Evolutionary conservation across 441 rosid species (phyloP).

Genomic region (Arabidopsis hybrid): DNA sequence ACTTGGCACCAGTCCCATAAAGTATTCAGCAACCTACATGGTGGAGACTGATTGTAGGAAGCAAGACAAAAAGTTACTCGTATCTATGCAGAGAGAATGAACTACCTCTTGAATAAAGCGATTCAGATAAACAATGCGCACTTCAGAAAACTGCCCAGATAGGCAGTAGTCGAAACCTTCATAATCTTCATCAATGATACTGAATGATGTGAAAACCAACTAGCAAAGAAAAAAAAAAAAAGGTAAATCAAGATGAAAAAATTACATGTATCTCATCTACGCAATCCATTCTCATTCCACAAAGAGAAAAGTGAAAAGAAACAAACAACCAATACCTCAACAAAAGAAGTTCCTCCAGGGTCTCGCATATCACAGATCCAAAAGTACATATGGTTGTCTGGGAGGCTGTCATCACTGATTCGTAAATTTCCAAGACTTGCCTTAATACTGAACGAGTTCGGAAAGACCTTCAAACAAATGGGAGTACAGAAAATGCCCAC

Average conservation of each 20-base stretch:
- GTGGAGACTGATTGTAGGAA: slow-evolving; percentile 47
- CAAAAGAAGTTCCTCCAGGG: slow-evolving; percentile 98
- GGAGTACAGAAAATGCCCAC: slow-evolving; percentile 37
- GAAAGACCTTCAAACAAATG: slow-evolving; percentile 74
- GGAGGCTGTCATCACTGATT: slow-evolving; percentile 98
- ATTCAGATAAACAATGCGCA: slow-evolving; percentile 91
- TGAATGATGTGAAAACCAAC: slow-evolving; percentile 92
- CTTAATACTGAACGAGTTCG: slow-evolving; percentile 89
- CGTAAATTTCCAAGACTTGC: slow-evolving; percentile 95
- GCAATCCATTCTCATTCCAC: slow-evolving; percentile 21
- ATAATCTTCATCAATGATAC: slow-evolving; percentile 83
- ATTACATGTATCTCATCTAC: slow-evolving; percentile 1
- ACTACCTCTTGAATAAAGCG: slow-evolving; percentile 99
- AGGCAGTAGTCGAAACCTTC: slow-evolving; percentile 93
- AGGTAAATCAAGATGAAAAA: slow-evolving; percentile 18
- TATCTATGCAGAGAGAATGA: slow-evolving; percentile 33
- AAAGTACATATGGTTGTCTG: slow-evolving; percentile 80
- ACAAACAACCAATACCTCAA: slow-evolving; percentile 66
- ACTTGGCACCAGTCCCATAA: slow-evolving; percentile 90
- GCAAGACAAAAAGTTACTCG: slow-evolving; percentile 36
- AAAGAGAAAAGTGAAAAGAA: slow-evolving; percentile 29
- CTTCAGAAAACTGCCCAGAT: slow-evolving; percentile 97
- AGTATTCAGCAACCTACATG: slow-evolving; percentile 82
- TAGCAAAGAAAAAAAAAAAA: slow-evolving; percentile 36
- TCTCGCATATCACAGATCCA: slow-evolving; percentile 99